phyloP scores from a whole-genome alignment of 2,329 filamentous ascomycete species.

The Claviceps humidiphila region DNA sequence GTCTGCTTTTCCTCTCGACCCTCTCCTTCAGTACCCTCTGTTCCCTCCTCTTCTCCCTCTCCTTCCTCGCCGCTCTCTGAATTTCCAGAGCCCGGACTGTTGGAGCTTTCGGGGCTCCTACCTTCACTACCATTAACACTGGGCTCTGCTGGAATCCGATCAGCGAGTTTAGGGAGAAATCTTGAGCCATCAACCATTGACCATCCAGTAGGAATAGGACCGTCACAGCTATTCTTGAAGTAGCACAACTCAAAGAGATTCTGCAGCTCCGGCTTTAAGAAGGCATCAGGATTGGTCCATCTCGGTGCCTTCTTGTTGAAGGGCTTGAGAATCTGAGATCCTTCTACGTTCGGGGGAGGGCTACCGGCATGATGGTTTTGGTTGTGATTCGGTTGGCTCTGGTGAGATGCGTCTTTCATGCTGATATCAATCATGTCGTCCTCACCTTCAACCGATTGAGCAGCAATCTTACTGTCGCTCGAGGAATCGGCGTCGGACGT shows the following conservation, averaged over 20 bases:
- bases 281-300: constrained; percentile 39
- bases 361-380: not conserved
- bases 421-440: constrained; percentile 85
- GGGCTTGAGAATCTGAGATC: constrained; percentile 23
- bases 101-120: constrained; percentile 33
- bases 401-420: constrained; percentile 51
- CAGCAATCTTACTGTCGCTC: constrained; percentile 56
- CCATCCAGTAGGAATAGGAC: constrained; percentile 59
- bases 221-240: constrained; percentile 37
- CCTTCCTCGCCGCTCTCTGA: constrained; percentile 41
- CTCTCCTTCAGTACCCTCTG: constrained; percentile 19
- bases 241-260: constrained; percentile 69
- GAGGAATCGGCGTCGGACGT: constrained; percentile 52
- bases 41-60: constrained; percentile 24
- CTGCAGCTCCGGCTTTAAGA: constrained; percentile 50
- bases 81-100: constrained; percentile 33
- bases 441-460: constrained; percentile 72
- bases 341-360: constrained; percentile 10
- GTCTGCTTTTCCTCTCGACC: constrained; percentile 35
- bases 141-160: constrained; percentile 29
- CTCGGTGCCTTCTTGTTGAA: constrained; percentile 38
- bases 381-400: not conserved
- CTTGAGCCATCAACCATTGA: constrained; percentile 45
- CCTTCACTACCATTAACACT: constrained; percentile 33
- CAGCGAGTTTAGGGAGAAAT: constrained; percentile 38